Conservation (phyloP, 2,329 filamentous ascomycete species). For the Fusarium keratoplasticum region DNA sequence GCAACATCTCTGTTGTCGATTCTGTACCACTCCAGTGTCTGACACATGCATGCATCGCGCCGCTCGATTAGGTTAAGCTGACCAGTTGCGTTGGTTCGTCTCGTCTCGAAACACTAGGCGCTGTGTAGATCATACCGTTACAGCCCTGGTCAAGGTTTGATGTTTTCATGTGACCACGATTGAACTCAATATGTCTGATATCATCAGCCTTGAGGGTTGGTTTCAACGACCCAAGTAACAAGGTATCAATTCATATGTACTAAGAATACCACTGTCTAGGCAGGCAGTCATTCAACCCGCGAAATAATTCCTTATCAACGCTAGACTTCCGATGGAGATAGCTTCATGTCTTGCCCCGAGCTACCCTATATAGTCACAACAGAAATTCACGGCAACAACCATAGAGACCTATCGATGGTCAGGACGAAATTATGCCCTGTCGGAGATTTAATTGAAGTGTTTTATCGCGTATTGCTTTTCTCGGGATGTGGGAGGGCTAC, state of each 20-base stretch:
- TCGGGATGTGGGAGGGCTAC: neutral
- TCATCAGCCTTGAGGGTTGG: neutral
- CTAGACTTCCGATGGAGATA: neutral
- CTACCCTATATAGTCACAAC: neutral
- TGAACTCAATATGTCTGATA: neutral
- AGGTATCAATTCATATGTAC: neutral
- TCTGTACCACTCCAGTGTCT: constrained; percentile 16
- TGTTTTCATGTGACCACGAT: neutral
- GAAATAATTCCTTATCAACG: neutral
- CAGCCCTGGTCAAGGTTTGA: neutral
- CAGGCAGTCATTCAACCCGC: neutral
- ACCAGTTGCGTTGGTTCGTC: neutral
- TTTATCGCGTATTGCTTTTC: neutral
- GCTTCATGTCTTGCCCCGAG: neutral
- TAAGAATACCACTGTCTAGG: neutral
- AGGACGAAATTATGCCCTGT: neutral
- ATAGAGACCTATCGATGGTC: neutral
- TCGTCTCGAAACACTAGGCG: constrained; percentile 8
- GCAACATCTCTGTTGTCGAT: constrained; percentile 16
- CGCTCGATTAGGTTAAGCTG: constrained; percentile 4
- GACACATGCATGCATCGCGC: constrained; percentile 10
- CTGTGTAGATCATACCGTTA: neutral
- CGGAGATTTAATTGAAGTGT: neutral
- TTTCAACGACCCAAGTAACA: neutral
- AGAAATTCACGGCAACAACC: neutral